Evolutionary conservation across 129 eudicot species (phyloP).

Genomic region (Lactuca sativa): DNA sequence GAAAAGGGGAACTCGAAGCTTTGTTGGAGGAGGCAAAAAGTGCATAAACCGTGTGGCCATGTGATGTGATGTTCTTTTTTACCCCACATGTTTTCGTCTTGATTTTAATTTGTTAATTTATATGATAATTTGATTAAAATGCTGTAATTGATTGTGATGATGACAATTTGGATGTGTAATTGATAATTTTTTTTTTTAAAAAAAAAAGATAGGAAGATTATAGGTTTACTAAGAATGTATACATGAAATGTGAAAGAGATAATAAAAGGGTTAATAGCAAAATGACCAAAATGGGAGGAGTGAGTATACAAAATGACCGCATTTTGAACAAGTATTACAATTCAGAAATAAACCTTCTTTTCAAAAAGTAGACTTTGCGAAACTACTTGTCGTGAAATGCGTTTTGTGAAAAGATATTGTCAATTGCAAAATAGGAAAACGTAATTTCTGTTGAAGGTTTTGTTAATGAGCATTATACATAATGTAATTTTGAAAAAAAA

Average conservation of each 20-base stretch:
- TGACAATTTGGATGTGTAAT: not conserved
- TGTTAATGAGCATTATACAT: too few species aligned
- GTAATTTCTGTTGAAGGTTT: too few species aligned
- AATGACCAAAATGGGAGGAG: not conserved
- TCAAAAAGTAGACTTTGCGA: too few species aligned
- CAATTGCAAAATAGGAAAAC: not conserved
- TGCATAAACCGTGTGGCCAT: constrained; percentile 4
- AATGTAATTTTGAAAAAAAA: too few species aligned
- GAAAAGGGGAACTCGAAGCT: constrained; percentile 79
- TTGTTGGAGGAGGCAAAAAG: constrained; percentile 60
- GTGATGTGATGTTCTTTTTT: not conserved
- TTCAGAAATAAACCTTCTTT: not conserved
- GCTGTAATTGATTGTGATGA: not conserved
- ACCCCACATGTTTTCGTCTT: not conserved
- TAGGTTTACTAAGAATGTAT: too few species aligned
- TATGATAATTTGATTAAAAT: not conserved
- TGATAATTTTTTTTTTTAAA: not conserved
- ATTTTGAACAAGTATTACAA: not conserved
- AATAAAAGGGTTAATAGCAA: not conserved
- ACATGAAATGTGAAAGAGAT: not conserved
- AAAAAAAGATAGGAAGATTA: not conserved
- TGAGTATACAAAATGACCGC: not conserved
- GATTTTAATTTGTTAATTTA: constrained; percentile 5
- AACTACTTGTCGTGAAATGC: too few species aligned
- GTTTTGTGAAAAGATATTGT: not conserved